Conservation (phyloP, 352 stramenopile genomes). For the Phytophthora capsici region DNA sequence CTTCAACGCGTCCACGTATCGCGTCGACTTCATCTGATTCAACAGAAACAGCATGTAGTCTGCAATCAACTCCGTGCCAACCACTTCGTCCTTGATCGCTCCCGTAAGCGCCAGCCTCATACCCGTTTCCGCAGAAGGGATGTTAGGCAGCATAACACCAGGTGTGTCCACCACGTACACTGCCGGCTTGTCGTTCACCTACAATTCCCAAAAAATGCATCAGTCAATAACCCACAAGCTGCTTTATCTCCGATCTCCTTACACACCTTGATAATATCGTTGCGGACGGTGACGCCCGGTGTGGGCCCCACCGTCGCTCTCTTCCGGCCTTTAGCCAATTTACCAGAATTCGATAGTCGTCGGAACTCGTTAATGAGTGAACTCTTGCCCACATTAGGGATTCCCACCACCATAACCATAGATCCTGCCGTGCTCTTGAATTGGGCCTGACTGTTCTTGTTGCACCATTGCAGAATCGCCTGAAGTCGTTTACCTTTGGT, state of each 20-base stretch:
- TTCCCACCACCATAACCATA: conserved; percentile 90
- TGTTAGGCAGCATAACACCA: conserved; percentile 89
- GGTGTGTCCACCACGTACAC: conserved; percentile 92
- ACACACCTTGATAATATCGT: conserved; percentile 89
- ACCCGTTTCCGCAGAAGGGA: conserved; percentile 77
- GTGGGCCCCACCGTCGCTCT: conserved; percentile 82
- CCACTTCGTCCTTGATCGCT: conserved; percentile 88
- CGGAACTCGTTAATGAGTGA: conserved; percentile 91
- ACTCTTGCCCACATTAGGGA: conserved; percentile 92
- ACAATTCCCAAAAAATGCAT: conserved; percentile 7
- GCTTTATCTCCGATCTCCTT: not conserved
- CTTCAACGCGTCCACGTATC: conserved; percentile 80
- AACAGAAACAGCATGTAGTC: conserved; percentile 91
- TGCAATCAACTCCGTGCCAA: conserved; percentile 86
- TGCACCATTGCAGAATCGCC: conserved; percentile 84
- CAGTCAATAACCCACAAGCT: conserved; percentile 13
- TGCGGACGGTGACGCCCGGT: conserved; percentile 86
- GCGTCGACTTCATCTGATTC: conserved; percentile 80
- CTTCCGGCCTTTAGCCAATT: conserved; percentile 84
- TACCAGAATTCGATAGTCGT: conserved; percentile 69
- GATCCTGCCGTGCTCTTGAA: conserved; percentile 87
- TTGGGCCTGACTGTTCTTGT: conserved; percentile 72
- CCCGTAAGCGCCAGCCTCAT: conserved; percentile 87
- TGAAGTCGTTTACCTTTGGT: conserved; percentile 78
- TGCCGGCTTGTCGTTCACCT: conserved; percentile 86